Percentiles rank a stretch among this genome's conserved stretches.
Conservation (phyloP, 257 asterid species). For the Craterostigma plantagineum region DNA sequence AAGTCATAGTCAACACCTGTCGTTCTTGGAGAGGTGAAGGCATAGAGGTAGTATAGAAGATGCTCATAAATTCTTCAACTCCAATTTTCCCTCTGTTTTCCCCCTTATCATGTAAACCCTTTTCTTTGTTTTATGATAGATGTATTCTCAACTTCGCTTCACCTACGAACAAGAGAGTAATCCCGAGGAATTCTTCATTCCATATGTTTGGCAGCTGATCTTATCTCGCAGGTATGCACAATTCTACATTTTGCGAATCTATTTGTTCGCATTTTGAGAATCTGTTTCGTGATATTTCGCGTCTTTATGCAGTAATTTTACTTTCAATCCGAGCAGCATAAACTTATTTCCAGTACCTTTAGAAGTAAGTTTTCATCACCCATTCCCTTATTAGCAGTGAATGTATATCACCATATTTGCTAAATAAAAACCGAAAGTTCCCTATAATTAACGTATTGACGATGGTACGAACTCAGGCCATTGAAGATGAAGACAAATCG, state of each 20-base stretch:
- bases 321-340: slow-evolving; percentile 47
- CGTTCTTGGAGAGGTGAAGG: slow-evolving; percentile 98
- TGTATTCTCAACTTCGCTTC: slow-evolving; percentile 68
- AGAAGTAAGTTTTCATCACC: slow-evolving; percentile 28
- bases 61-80: background rate
- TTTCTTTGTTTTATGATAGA: slow-evolving; percentile 19
- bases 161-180: slow-evolving; percentile 94
- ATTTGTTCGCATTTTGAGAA: background rate
- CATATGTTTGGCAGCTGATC: slow-evolving; percentile 84
- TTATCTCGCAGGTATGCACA: slow-evolving; percentile 46
- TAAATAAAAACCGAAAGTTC: too few species aligned
- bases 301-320: slow-evolving; percentile 38
- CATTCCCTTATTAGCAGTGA: too few species aligned
- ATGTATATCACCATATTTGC: too few species aligned
- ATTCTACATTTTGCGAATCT: background rate
- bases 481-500: too few species aligned
- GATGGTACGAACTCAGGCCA: too few species aligned
- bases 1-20: slow-evolving; percentile 56
- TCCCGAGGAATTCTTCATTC: slow-evolving; percentile 92
- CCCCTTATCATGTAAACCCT: slow-evolving; percentile 6
- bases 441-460: too few species aligned
- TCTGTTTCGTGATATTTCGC: background rate
- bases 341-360: slow-evolving; percentile 46
- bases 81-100: background rate
- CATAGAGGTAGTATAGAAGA: slow-evolving; percentile 44